Percentiles rank a stretch among this genome's conserved stretches.
phyloP scores from a whole-genome alignment of 2,329 filamentous ascomycete genomes.

The Dactylellina drechsleri region DNA sequence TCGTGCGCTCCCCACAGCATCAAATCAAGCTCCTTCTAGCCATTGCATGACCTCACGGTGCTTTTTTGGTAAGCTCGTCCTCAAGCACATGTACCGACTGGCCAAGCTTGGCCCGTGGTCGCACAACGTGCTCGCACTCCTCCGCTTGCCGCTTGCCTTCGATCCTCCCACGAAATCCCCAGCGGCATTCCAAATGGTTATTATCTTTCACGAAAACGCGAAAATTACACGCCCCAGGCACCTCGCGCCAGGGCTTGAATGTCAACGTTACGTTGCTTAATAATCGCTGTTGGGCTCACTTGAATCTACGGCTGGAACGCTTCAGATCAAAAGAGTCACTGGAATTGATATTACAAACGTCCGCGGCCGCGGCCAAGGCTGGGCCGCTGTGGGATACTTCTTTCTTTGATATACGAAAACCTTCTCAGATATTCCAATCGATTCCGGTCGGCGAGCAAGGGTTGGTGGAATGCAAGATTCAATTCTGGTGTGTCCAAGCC shows the following conservation, averaged over 20 bases:
- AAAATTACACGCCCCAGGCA: constrained; percentile 34
- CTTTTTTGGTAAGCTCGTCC: constrained; percentile 23
- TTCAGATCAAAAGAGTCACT: constrained; percentile 18
- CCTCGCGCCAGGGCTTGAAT: constrained; percentile 17
- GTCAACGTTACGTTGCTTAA: constrained; percentile 17
- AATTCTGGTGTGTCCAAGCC: constrained; percentile 44
- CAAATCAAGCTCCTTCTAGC: constrained; percentile 19
- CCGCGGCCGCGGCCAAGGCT: background rate
- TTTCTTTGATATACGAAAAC: background rate
- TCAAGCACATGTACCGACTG: constrained; percentile 20
- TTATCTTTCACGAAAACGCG: constrained; percentile 25
- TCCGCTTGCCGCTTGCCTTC: constrained; percentile 35
- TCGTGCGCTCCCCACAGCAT: background rate
- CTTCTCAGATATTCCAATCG: constrained; percentile 24
- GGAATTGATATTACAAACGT: background rate
- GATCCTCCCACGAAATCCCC: constrained; percentile 3
- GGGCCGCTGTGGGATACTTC: constrained; percentile 28
- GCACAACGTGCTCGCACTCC: constrained; percentile 45
- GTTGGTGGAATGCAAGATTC: constrained; percentile 43
- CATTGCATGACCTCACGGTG: constrained; percentile 45
- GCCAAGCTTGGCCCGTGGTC: constrained; percentile 41
- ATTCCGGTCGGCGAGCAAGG: constrained; percentile 49
- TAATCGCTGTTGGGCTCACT: constrained; percentile 13
- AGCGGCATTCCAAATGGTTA: constrained; percentile 13
- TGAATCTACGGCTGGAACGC: constrained; percentile 18